A percentile compares a stretch with the other conserved stretches of the same genome.
phyloP scores from a whole-genome alignment of 2,329 filamentous ascomycete genomes.

The Microdochium paspali region DNA sequence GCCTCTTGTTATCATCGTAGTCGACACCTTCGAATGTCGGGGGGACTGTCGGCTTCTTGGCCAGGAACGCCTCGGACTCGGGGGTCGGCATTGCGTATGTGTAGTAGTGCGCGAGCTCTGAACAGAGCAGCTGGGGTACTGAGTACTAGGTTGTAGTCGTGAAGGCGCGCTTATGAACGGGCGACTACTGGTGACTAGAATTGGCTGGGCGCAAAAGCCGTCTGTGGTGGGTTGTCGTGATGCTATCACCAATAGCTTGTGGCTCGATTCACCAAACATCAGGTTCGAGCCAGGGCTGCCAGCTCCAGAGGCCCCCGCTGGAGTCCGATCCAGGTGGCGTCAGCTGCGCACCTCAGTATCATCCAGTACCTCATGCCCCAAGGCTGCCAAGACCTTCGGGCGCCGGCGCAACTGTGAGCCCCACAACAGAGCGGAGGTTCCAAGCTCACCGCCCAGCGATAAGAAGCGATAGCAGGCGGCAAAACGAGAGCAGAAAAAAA shows the following conservation, averaged over 20 bases:
- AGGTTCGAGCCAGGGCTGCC: not conserved
- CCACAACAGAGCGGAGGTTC: not conserved
- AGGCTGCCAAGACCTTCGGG: not conserved
- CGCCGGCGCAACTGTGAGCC: not conserved
- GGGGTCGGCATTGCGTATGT: conserved; percentile 68
- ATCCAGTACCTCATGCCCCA: not conserved
- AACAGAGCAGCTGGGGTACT: not conserved
- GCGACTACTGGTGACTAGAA: not conserved
- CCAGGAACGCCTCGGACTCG: conserved; percentile 73
- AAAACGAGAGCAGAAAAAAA: not conserved
- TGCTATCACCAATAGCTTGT: not conserved
- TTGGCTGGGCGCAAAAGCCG: not conserved
- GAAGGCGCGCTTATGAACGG: not conserved
- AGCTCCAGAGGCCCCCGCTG: not conserved
- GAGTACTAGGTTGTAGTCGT: no score
- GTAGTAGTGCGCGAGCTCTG: not conserved
- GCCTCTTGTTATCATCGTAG: conserved; percentile 70
- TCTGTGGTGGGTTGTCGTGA: not conserved
- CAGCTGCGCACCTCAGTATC: not conserved
- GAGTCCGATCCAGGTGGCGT: not conserved
- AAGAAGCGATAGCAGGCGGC: not conserved
- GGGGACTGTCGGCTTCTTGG: conserved; percentile 72
- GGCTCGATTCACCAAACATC: not conserved
- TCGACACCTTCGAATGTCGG: conserved; percentile 82
- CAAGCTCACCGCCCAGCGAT: not conserved